These are phyloP conservation scores for Spiromastix sp. DNA, from an alignment of 2,329 filamentous ascomycete species.

Conservation along the genomic window DNA sequence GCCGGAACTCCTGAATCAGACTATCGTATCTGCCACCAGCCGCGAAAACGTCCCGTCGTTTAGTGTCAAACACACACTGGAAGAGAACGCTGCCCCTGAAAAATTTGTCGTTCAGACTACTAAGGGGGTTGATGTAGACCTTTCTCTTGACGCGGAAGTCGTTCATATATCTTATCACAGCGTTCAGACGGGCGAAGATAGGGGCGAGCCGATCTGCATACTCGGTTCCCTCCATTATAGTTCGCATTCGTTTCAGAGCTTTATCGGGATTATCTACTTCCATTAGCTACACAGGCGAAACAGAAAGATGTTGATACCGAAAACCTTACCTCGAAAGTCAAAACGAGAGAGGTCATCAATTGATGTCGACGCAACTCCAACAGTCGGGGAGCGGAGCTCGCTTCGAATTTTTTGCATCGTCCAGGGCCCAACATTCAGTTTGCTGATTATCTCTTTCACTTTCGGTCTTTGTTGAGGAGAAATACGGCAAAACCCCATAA, in stretches of 20 bases:
- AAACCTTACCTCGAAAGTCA: constrained; percentile 64
- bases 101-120: constrained; percentile 84
- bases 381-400: constrained; percentile 68
- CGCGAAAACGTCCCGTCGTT: constrained; percentile 71
- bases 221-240: constrained; percentile 44
- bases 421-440: constrained; percentile 69
- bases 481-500: constrained; percentile 86
- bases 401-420: constrained; percentile 75
- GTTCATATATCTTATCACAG: constrained; percentile 66
- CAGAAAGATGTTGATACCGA: constrained; percentile 15
- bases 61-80: constrained; percentile 81
- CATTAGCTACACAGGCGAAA: constrained; percentile 45
- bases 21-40: constrained; percentile 90
- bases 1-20: constrained; percentile 73
- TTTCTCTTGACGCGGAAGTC: constrained; percentile 65
- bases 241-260: constrained; percentile 53
- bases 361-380: constrained; percentile 78
- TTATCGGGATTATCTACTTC: constrained; percentile 58
- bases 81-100: constrained; percentile 81
- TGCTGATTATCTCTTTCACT: constrained; percentile 76
- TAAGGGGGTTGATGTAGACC: constrained; percentile 74
- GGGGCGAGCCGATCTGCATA: constrained; percentile 41
- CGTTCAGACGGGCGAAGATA: constrained; percentile 66
- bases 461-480: constrained; percentile 55
- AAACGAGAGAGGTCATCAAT: constrained; percentile 84